These are phyloP conservation scores for Eutrema japonicum DNA, from an alignment of 345 rosid species.

Conservation along the genomic window DNA sequence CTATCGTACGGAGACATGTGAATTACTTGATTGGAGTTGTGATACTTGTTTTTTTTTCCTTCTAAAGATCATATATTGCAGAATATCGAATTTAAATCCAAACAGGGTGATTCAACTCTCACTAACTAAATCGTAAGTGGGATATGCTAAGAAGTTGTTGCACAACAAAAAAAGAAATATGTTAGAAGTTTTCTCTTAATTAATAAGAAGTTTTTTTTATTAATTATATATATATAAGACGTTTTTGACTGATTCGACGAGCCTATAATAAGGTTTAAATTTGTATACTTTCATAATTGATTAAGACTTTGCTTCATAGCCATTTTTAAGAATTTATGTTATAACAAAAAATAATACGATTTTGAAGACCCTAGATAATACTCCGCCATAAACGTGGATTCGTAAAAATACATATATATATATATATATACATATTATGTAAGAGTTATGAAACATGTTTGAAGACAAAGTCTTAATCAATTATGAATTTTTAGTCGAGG, in stretches of 20 bases:
- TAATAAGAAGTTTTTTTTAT: not conserved
- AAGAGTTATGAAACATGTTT: too few relatives aligned
- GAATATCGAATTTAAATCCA: too few relatives aligned
- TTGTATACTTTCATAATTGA: not conserved
- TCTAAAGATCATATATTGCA: not conserved
- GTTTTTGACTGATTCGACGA: not conserved
- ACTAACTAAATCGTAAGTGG: too few relatives aligned
- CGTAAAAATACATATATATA: not conserved
- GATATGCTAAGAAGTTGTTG: too few relatives aligned
- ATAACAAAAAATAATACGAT: too few relatives aligned
- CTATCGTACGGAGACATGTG: constrained; percentile 21
- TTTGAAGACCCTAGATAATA: not conserved
- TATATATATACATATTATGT: not conserved
- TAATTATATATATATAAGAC: not conserved
- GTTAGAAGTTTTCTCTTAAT: not conserved
- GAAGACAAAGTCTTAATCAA: too few relatives aligned
- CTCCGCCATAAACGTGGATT: not conserved
- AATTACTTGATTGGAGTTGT: constrained; percentile 18
- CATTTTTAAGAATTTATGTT: not conserved
- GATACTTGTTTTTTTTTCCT: not conserved
- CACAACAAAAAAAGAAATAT: too few relatives aligned
- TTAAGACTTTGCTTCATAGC: not conserved
- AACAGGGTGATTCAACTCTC: too few relatives aligned
- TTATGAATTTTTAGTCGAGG: too few relatives aligned
- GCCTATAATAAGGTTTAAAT: not conserved